phyloP scores from a whole-genome alignment of 495 filamentous ascomycete species.

The Hypoxylon fuscum region DNA sequence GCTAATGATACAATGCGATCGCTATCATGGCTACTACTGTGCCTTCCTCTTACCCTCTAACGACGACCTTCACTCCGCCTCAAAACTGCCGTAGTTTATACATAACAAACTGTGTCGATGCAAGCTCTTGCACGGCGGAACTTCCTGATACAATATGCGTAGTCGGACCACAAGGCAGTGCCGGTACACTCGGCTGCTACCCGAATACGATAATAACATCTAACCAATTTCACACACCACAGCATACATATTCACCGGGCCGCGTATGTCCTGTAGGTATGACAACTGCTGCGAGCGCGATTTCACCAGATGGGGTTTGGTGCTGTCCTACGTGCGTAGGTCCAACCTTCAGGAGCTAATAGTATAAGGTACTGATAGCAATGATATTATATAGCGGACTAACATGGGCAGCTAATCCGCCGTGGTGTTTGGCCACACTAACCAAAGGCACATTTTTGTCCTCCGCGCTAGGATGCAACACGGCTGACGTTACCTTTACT shows the following conservation, averaged over 20 bases:
- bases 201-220: neutral
- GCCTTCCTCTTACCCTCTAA: neutral
- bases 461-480: neutral
- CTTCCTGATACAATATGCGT: neutral
- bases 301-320: constrained; percentile 5
- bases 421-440: constrained; percentile 6
- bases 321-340: constrained; percentile 9
- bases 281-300: constrained; percentile 5
- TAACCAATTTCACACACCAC: neutral
- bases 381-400: neutral
- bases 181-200: constrained; percentile 1
- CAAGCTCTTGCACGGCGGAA: neutral
- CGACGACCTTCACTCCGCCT: constrained; percentile 13
- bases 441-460: constrained; percentile 2
- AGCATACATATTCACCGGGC: neutral
- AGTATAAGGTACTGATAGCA: neutral
- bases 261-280: constrained; percentile 6
- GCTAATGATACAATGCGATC: neutral
- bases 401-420: neutral
- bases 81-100: neutral
- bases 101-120: neutral
- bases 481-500: neutral
- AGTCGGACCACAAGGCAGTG: neutral
- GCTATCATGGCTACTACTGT: neutral
- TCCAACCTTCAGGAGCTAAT: neutral